Base-by-base conservation (phyloP, 2,329 filamentous ascomycete species). In the Emydomyces testavorans region DNA sequence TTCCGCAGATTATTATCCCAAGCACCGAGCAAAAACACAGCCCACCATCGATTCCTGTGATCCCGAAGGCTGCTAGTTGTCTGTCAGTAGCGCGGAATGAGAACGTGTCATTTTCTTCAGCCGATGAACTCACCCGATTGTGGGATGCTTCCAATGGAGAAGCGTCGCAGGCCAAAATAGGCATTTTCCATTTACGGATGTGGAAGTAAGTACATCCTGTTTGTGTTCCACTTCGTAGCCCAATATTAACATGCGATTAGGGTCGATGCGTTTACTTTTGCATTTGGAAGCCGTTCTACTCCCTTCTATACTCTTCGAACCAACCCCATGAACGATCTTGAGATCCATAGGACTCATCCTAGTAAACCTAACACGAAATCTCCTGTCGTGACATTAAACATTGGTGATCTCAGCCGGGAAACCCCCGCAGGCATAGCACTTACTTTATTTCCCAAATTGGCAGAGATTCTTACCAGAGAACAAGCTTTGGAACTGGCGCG, bases 111-210 rank as follows among this genome's bases (percentile, higher is more conserved):
- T 66, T 67, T 43, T 68, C 69, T 3, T 62, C 66, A 5, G 52
- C 57, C 8, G 59, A 63, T 39, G 66, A 70, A 32, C 57, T 72
- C 7, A 59, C 60, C 37, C 59, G 58, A 28, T 52, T 72, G 23
- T 72, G 70, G 69, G 67, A 71, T 35, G 63, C 64, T 32, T 64
- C 69, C 34, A 71, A 71, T 57, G 70, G 69, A 1, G 68, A 69
- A 50, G 56, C 62, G 23, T 57, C 61, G 2, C 56, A 61, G 44
- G 54, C 57, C 23, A 47, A 60, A 2, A 55, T 61, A 15, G 62
- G 56, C 6, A 59, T 54, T 6, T 68, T 70, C 49, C 65, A 67
- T 44, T 53, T 72, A 21, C 63, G 62, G 26, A 59, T 71, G 54
- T 58, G 61, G 54, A 65, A 64, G 69, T 72, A 60, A 54, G 57